phyloP scores from a whole-genome alignment of 768 basidiomycete species.

The Calocera cornea region DNA sequence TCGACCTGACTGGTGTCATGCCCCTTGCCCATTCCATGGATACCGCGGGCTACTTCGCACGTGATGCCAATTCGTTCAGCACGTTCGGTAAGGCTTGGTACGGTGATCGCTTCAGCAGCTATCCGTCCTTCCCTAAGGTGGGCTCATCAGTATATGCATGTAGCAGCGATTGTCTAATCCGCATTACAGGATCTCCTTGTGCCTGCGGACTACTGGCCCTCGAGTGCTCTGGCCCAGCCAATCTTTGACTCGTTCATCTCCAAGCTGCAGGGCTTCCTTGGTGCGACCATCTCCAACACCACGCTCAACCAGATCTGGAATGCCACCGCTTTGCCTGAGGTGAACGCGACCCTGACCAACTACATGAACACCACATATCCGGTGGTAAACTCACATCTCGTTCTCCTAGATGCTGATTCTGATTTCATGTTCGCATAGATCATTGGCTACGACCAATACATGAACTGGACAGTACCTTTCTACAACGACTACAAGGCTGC shows the following conservation, averaged over 20 bases:
- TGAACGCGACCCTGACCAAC: slow-evolving; percentile 8
- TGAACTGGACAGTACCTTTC: slow-evolving; percentile 16
- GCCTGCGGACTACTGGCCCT: slow-evolving; percentile 6
- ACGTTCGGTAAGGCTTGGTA: slow-evolving; percentile 19
- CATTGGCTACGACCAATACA: slow-evolving; percentile 15
- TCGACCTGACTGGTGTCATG: slow-evolving; percentile 17
- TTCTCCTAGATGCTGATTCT: neutral
- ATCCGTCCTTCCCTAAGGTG: slow-evolving; percentile 15
- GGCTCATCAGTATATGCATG: slow-evolving; percentile 1
- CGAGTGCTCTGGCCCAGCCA: slow-evolving; percentile 9
- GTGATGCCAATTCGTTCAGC: slow-evolving; percentile 15
- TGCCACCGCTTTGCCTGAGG: neutral
- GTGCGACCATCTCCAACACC: slow-evolving; percentile 12
- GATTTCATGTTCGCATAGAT: slow-evolving; percentile 4
- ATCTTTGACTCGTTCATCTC: slow-evolving; percentile 16
- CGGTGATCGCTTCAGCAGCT: slow-evolving; percentile 16
- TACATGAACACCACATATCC: slow-evolving; percentile 13
- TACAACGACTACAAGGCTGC: slow-evolving; percentile 16
- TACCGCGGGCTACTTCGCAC: slow-evolving; percentile 18
- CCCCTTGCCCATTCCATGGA: slow-evolving; percentile 16
- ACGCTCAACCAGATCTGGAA: slow-evolving; percentile 8
- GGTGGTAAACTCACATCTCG: neutral
- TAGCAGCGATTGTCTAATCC: neutral
- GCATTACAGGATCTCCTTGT: slow-evolving; percentile 3
- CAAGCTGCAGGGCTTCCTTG: slow-evolving; percentile 13